Conservation (phyloP, 495 filamentous ascomycete genomes). For the Hypoxylon fragiforme region DNA sequence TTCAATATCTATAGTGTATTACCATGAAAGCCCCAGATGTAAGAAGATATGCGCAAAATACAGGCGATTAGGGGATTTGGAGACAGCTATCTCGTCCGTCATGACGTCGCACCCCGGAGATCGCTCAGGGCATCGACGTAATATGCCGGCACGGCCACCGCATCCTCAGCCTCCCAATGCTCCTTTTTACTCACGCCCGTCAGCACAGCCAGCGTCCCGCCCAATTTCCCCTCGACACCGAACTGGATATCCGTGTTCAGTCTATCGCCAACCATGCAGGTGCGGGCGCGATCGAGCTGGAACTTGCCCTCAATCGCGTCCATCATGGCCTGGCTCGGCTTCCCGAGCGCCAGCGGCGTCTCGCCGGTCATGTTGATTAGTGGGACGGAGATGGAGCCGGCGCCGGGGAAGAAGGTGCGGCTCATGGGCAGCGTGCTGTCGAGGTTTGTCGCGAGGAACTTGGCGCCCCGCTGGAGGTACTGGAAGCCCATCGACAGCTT, state of each 20-base stretch:
- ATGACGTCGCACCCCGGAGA: conserved; percentile 50
- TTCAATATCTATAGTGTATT: conserved; percentile 14
- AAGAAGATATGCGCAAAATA: neutral
- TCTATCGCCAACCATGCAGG: conserved; percentile 97
- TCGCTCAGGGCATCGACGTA: conserved; percentile 86
- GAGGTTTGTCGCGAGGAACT: conserved; percentile 91
- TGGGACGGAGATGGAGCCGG: conserved; percentile 79
- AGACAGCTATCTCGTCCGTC: neutral
- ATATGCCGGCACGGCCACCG: conserved; percentile 66
- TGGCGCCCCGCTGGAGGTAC: conserved; percentile 80
- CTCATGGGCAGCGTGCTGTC: conserved; percentile 85
- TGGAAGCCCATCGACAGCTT: conserved; percentile 83
- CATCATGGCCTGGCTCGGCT: conserved; percentile 99
- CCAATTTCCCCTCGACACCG: conserved; percentile 85
- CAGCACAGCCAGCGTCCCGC: conserved; percentile 87
- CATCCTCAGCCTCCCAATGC: conserved; percentile 70
- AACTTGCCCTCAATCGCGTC: conserved; percentile 97
- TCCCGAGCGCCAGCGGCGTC: conserved; percentile 79
- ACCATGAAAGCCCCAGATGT: conserved; percentile 1
- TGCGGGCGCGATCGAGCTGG: conserved; percentile 74
- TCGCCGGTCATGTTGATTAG: conserved; percentile 72
- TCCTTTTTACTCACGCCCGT: conserved; percentile 85
- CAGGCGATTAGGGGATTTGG: neutral
- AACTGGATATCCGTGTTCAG: conserved; percentile 96
- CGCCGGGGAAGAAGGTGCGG: conserved; percentile 84